phyloP scores from a whole-genome alignment of 192 early-diverging fungal species.

The Coemansia asiatica region DNA sequence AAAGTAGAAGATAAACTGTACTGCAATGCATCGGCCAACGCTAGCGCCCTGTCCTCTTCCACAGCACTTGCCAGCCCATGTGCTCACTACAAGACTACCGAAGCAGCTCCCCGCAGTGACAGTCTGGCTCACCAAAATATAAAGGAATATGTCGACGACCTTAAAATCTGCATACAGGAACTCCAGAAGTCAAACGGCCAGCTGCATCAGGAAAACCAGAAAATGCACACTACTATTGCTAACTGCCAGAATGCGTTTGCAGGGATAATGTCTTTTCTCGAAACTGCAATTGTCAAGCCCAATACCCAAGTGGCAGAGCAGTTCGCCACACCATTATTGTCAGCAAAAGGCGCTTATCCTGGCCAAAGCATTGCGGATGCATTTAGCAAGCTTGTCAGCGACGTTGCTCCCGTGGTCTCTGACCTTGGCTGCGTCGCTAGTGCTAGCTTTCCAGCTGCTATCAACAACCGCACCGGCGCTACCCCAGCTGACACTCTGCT shows the following conservation, averaged over 20 bases:
- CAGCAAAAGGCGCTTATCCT: not conserved
- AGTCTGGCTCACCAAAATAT: conserved; percentile 6
- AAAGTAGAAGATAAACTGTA: not conserved
- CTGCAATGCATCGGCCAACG: not conserved
- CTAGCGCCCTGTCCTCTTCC: not conserved
- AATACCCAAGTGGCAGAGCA: not conserved
- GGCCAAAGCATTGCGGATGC: conserved; percentile 16
- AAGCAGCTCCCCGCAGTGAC: not conserved
- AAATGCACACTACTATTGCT: conserved; percentile 31
- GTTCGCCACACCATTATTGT: not conserved
- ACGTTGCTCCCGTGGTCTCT: conserved; percentile 26
- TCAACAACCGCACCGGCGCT: not conserved
- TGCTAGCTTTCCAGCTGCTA: not conserved
- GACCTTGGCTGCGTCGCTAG: not conserved
- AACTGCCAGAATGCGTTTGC: conserved; percentile 38
- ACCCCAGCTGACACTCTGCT: not conserved
- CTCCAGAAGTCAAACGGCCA: conserved; percentile 34
- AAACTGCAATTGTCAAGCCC: conserved; percentile 39
- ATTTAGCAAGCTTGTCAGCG: conserved; percentile 30
- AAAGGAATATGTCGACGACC: conserved; percentile 19
- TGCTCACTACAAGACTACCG: not conserved
- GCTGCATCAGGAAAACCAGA: conserved; percentile 43
- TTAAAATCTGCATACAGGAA: conserved; percentile 26
- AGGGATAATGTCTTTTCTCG: conserved; percentile 44
- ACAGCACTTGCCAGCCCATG: not conserved